These are phyloP conservation scores for Punica granatum DNA, from an alignment of 345 rosid genomes.

Conservation along the genomic window DNA sequence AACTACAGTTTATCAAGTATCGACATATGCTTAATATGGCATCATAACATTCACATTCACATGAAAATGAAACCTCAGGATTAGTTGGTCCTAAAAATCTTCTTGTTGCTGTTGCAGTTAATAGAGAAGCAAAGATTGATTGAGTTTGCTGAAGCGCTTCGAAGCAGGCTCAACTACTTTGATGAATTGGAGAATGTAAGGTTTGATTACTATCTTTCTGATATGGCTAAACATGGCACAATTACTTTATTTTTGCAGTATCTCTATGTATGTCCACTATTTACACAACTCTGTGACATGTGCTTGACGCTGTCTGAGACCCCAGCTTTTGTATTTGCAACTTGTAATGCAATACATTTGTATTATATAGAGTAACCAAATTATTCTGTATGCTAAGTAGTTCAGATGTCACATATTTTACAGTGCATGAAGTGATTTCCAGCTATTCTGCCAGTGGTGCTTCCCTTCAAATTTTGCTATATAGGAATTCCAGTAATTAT, in stretches of 20 bases:
- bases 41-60: background rate
- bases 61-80: background rate
- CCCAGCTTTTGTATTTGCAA: background rate
- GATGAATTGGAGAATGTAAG: conserved; percentile 99
- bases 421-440: background rate
- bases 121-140: conserved; percentile 82
- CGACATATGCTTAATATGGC: background rate
- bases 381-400: background rate
- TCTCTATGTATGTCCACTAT: background rate
- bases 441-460: background rate
- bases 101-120: conserved; percentile 36
- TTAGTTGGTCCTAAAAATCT: conserved; percentile 1
- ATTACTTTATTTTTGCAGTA: background rate
- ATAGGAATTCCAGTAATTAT: background rate
- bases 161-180: conserved; percentile 87
- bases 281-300: background rate
- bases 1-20: background rate
- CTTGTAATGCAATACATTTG: background rate
- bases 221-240: conserved; percentile 7
- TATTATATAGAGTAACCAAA: background rate
- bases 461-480: background rate
- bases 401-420: background rate
- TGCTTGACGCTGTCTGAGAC: background rate
- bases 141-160: conserved; percentile 91
- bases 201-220: conserved; percentile 44